Evolutionary conservation across 805 yeast genomes (phyloP).

Genomic region (Metschnikowia lochheadii): DNA sequence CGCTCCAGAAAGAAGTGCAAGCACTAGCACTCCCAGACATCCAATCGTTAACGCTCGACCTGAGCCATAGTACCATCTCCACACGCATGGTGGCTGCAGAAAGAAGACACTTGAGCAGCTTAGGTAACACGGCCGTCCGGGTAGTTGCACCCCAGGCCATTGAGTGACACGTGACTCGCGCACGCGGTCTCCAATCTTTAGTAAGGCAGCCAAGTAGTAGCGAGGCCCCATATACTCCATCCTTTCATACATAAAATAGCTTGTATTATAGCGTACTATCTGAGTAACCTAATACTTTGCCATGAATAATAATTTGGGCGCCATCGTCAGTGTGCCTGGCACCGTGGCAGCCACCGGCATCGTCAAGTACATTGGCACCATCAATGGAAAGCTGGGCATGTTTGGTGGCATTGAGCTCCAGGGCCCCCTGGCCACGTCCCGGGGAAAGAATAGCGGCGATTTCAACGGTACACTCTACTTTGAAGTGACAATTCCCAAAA

Average conservation of each 20-base stretch:
- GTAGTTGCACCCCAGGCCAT: neutral
- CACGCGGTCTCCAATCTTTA: neutral
- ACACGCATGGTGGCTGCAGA: slow-evolving; percentile 1
- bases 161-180: slow-evolving; percentile 1
- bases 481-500: slow-evolving; percentile 53
- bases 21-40: slow-evolving; percentile 1
- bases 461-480: slow-evolving; percentile 72
- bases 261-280: too few relatives aligned
- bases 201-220: neutral
- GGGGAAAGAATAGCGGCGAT: slow-evolving; percentile 86
- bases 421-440: slow-evolving; percentile 51
- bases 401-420: slow-evolving; percentile 86
- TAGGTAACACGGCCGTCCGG: neutral
- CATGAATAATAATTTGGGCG: slow-evolving; percentile 34
- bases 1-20: slow-evolving; percentile 5
- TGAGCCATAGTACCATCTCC: neutral
- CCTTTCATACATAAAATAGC: too few relatives aligned
- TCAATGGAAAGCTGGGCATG: slow-evolving; percentile 64
- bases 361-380: slow-evolving; percentile 66
- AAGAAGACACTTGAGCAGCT: neutral
- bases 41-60: neutral
- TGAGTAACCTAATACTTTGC: neutral
- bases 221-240: too few relatives aligned
- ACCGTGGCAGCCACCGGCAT: slow-evolving; percentile 58
- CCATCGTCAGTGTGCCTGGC: slow-evolving; percentile 54